A percentile compares a stretch with the other conserved stretches of the same genome.
phyloP scores from a whole-genome alignment of 1,284 basidiomycete genomes.

The Erythrobasidium hasegawianum region DNA sequence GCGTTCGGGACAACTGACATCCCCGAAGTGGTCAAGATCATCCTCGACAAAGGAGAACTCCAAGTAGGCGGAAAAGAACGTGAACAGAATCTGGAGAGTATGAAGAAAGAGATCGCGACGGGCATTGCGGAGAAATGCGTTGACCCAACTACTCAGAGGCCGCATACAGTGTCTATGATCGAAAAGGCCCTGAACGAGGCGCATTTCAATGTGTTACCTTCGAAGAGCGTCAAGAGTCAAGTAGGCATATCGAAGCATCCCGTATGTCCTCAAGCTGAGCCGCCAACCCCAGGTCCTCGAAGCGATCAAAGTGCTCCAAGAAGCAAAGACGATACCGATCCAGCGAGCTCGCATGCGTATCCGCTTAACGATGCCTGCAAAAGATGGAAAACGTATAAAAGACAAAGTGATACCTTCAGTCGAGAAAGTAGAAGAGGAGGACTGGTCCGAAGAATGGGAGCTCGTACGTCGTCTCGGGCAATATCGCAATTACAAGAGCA shows the following conservation, averaged over 20 bases:
- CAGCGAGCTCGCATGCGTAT: constrained; percentile 90
- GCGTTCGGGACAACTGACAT: constrained; percentile 76
- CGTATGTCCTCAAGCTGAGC: not conserved
- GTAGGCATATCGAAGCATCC: constrained; percentile 50
- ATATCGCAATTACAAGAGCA: not conserved
- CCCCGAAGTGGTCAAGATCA: constrained; percentile 79
- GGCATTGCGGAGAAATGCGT: constrained; percentile 92
- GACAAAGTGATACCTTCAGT: constrained; percentile 68
- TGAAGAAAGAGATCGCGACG: constrained; percentile 89
- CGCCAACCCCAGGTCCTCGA: constrained; percentile 68
- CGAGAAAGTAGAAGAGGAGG: constrained; percentile 81
- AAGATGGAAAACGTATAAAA: constrained; percentile 68
- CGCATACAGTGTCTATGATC: constrained; percentile 91
- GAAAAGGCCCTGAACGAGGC: constrained; percentile 97
- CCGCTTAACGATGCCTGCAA: constrained; percentile 70
- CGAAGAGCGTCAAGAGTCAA: constrained; percentile 90
- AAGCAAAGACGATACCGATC: constrained; percentile 77
- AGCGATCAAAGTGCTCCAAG: constrained; percentile 78
- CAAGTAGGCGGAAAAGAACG: constrained; percentile 98
- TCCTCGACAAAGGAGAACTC: constrained; percentile 90
- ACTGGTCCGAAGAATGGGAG: constrained; percentile 75
- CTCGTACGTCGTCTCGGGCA: constrained; percentile 54
- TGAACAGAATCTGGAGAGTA: constrained; percentile 74
- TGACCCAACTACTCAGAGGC: constrained; percentile 80
- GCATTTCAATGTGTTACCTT: constrained; percentile 81